A percentile compares a stretch with the other conserved stretches of the same genome.
These are phyloP conservation scores for Fonsecaea erecta DNA, from an alignment of 2,329 filamentous ascomycete species.

Conservation along the genomic window DNA sequence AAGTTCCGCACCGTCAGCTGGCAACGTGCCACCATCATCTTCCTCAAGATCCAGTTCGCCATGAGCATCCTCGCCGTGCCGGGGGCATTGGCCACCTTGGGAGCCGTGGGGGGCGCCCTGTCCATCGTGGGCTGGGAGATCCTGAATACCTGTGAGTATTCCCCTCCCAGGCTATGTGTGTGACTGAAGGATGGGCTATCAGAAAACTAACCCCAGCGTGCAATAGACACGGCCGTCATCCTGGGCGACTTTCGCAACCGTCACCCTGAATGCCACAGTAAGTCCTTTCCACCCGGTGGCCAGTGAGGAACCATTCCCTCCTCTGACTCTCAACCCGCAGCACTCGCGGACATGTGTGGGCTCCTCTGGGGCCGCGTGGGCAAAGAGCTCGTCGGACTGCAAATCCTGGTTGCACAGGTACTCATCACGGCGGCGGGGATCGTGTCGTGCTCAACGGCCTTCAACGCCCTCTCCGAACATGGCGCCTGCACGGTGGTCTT, in stretches of 20 bases:
- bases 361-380: slow-evolving; percentile 21
- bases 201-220: not conserved
- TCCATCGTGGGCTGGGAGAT: slow-evolving; percentile 55
- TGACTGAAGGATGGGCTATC: not conserved
- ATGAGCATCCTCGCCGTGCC: slow-evolving; percentile 57
- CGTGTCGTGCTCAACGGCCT: slow-evolving; percentile 48
- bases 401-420: slow-evolving; percentile 18
- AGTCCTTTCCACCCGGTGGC: too few relatives aligned
- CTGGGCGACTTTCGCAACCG: slow-evolving; percentile 58
- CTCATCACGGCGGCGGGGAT: slow-evolving; percentile 52
- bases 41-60: slow-evolving; percentile 55
- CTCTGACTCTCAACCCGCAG: slow-evolving; percentile 36
- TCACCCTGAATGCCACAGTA: slow-evolving; percentile 57
- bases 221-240: slow-evolving; percentile 44
- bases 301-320: too few relatives aligned
- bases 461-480: slow-evolving; percentile 50
- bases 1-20: slow-evolving; percentile 61
- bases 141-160: slow-evolving; percentile 52
- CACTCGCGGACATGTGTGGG: slow-evolving; percentile 54
- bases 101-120: slow-evolving; percentile 53
- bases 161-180: not conserved
- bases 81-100: slow-evolving; percentile 53
- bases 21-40: slow-evolving; percentile 58
- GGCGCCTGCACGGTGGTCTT: slow-evolving; percentile 42
- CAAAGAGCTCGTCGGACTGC: slow-evolving; percentile 14